Evolutionary conservation across 1,139 yeast species (phyloP).

Genomic region (Scheffersomyces cryptocercus): DNA sequence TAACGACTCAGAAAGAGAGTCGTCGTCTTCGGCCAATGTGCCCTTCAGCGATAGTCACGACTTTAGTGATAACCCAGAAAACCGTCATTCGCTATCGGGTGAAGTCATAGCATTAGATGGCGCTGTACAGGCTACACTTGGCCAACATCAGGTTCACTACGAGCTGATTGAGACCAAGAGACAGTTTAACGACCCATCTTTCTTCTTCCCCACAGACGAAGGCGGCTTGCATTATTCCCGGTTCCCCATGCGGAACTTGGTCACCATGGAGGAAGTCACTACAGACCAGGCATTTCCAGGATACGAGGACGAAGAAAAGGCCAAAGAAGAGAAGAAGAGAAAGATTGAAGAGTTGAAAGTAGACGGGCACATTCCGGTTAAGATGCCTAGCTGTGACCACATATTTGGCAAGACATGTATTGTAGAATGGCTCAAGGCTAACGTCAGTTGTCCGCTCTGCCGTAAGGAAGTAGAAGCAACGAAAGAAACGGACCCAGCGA

Average conservation of each 20-base stretch:
- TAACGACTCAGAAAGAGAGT: neutral
- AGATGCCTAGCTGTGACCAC: slow-evolving; percentile 46
- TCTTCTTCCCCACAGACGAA: slow-evolving; percentile 41
- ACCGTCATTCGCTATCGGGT: neutral
- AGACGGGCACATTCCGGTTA: slow-evolving; percentile 40
- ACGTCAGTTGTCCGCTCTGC: slow-evolving; percentile 48
- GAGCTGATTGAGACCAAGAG: slow-evolving; percentile 3
- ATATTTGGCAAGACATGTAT: slow-evolving; percentile 45
- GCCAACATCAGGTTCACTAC: neutral
- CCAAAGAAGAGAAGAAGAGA: slow-evolving; percentile 11
- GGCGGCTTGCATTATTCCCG: slow-evolving; percentile 30
- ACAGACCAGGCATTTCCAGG: slow-evolving; percentile 38
- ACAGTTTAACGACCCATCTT: slow-evolving; percentile 37
- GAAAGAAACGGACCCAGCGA: slow-evolving; percentile 14
- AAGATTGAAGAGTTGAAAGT: slow-evolving; percentile 13
- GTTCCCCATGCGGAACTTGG: slow-evolving; percentile 35
- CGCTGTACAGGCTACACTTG: slow-evolving; percentile 1
- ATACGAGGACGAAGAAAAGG: slow-evolving; percentile 17
- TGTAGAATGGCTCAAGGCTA: slow-evolving; percentile 42
- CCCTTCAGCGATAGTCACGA: neutral
- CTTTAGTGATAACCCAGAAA: neutral
- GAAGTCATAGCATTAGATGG: slow-evolving; percentile 13
- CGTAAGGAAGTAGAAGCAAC: slow-evolving; percentile 43
- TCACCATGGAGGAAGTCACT: slow-evolving; percentile 22
- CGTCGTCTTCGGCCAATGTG: too few relatives aligned